Evolutionary conservation across 352 stramenopile species (phyloP), one percentile per base, ranked within the genome.

Genomic region (Phytopythium helicoides): DNA sequence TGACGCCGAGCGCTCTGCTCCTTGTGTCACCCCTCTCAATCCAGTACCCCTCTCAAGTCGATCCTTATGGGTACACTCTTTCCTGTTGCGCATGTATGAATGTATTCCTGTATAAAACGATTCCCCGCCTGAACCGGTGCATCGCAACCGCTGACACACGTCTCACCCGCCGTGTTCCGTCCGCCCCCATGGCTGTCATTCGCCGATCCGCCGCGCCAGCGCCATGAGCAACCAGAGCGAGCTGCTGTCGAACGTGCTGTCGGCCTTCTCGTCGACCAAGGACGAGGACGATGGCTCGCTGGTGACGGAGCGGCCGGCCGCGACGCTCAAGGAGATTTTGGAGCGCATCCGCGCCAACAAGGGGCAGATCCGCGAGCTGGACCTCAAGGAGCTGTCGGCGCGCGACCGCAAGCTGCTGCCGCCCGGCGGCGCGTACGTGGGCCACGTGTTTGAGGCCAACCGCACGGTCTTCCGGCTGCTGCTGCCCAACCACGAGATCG

Each of bases 261-360:
- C 64, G 10, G 67, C 67, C 28, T 63, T 76, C 60, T 66, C 64
- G 6, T 54, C 72, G 31, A 56, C 51, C 11, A 21, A 36, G 21
- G 48, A 54, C 26, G 48, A 72, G 61, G 16, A 71, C 25, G 58
- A 70, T 38, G 52, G 57, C 37, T 48, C 66, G 52, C 64, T 73
- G 22, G 56, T 81, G 37, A 66, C 66, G 22, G 64, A 80, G 45
- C 58, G 60, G 33, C 70, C 70, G 26, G 54, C 51, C 23, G 52
- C 55, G 28, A 77, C 66, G 12, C 58, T 85, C 12, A 80, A 80
- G 56, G 68, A 78, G 36, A 76, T 78, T 45, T 66, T 85, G 40
- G 73, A 85, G 46, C 72, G 64, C 49, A 71, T 85, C 52, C 74
- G 73, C 28, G 56, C 66, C 25, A 85, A 85, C 52, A 66, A 85